phyloP scores from a whole-genome alignment of 345 rosid species.

The Eucalyptus sideroxylon region DNA sequence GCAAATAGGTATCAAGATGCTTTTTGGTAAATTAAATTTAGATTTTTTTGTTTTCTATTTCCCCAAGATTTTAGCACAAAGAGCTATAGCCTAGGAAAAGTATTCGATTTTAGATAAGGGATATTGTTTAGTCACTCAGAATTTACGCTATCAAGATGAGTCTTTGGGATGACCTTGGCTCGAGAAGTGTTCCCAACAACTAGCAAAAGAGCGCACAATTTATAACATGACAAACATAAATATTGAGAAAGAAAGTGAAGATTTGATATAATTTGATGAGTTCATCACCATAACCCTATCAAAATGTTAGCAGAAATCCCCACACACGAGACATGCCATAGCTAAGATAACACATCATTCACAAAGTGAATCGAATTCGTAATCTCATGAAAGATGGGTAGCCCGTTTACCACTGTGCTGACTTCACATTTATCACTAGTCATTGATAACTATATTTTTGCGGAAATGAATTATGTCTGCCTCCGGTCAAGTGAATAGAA shows the following conservation, averaged over 20 bases:
- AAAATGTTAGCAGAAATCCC: background rate
- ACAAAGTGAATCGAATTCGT: background rate
- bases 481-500: background rate
- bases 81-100: background rate
- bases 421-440: background rate
- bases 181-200: background rate
- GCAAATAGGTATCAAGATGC: background rate
- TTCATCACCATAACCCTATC: background rate
- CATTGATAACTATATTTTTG: background rate
- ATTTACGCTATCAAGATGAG: background rate
- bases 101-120: background rate
- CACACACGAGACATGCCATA: background rate
- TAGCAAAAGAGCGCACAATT: background rate
- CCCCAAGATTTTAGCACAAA: background rate
- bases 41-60: background rate
- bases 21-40: background rate
- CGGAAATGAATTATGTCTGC: background rate
- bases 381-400: background rate
- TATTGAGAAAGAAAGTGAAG: background rate
- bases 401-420: background rate
- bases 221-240: background rate
- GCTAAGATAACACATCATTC: background rate
- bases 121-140: background rate
- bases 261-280: background rate
- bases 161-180: background rate